These are phyloP conservation scores for Fistulifera pelliculosa DNA, from an alignment of 108 stramenopile species.

Conservation along the genomic window DNA sequence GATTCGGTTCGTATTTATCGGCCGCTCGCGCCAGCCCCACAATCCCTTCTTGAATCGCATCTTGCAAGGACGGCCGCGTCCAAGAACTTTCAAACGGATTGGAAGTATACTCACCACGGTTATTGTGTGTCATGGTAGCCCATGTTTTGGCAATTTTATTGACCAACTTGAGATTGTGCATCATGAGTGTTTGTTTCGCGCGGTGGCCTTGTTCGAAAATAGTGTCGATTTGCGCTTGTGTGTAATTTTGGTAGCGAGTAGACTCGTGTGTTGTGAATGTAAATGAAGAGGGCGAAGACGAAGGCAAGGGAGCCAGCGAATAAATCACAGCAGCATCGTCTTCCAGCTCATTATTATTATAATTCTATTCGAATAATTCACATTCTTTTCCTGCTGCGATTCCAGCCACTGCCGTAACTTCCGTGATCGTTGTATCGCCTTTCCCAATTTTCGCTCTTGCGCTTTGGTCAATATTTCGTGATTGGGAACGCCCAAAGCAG, in stretches of 20 bases:
- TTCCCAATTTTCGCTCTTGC: constrained; percentile 47
- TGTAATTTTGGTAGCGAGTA: background rate
- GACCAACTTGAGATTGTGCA: constrained; percentile 58
- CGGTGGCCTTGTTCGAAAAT: background rate
- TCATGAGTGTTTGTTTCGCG: constrained; percentile 30
- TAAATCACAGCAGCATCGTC: constrained; percentile 12
- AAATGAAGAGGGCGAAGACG: constrained; percentile 27
- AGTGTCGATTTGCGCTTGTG: background rate
- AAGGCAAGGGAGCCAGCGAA: constrained; percentile 18
- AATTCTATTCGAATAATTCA: constrained; percentile 3
- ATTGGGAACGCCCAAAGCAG: constrained; percentile 2
- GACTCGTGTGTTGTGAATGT: constrained; percentile 19
- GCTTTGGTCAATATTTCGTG: constrained; percentile 58
- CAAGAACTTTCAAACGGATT: constrained; percentile 19
- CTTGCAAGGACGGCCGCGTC: constrained; percentile 60
- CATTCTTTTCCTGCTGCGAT: background rate
- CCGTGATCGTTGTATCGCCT: constrained; percentile 23
- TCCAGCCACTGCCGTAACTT: constrained; percentile 2
- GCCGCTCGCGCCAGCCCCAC: constrained; percentile 68
- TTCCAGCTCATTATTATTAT: background rate
- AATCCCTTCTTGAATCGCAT: constrained; percentile 81
- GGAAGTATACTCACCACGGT: too few species aligned
- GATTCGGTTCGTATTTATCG: constrained; percentile 63
- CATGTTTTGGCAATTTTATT: constrained; percentile 60
- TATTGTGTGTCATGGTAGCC: constrained; percentile 11